Base-by-base conservation (phyloP, 805 yeast genomes). In the Pichia cabralensis region DNA sequence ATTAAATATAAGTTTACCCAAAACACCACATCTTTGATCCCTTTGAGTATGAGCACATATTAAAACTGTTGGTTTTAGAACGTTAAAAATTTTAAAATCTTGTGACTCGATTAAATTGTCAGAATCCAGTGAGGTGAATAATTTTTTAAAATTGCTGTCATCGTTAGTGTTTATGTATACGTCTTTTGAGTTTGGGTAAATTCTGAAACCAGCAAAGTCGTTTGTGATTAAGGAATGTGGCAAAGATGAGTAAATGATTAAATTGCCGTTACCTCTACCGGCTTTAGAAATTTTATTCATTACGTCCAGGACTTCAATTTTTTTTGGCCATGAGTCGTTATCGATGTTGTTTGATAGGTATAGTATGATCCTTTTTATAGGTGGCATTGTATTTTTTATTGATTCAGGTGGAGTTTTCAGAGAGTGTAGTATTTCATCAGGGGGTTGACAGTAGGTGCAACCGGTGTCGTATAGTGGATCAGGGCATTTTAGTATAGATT, bases 21-120 rank as follows among this genome's bases (percentile, higher is more conserved):
- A 44, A 15, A 55, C 45, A 1, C 88, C 89, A 56, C 92, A 80
- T 31, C 92, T 50, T 1, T 61, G 53, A 48, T 80, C 92, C 41
- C 89, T 51, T 29, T 67, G 53, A 0, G 63, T 47, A 47, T 80
- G 92, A 0, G 84, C 88, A 55, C 92, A 80, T 1, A 77, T 66
- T 19, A 79, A 52, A 1, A 76, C 56, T 26, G 69, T 42, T 28
- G 61, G 62, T 22, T 46, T 27, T 7, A 35, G 33, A 11, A 52
- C 42, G 30, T 7, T 30, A n/a, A 19, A 14, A 16, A 14, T 28
- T 19, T 6, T 16, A 8, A 25, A 26, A 5, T 25, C 14, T 4
- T 16, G 4, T 10, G 18, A 8, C 2, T 26, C 35, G 2, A 33
- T 24, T 6, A 38, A 28, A 3, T 34, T 20, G 9, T 24, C 22